Evolutionary conservation across 129 eudicot genomes (phyloP), one percentile per base, ranked within the genome.

Genomic region (Calendula officinalis): DNA sequence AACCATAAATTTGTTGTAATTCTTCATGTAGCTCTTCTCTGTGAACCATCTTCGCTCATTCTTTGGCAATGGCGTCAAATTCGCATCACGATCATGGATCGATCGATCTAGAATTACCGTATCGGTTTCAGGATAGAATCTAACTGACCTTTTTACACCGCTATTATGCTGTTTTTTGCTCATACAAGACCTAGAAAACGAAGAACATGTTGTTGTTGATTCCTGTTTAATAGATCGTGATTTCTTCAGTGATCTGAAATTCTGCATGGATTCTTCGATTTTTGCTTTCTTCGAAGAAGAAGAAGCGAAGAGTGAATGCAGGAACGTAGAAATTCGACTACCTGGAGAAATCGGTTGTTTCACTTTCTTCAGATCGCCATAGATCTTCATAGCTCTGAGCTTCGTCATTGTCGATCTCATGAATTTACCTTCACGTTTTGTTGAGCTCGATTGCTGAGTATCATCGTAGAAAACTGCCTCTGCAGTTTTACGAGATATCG

Each of bases 261-360:
- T 77, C 5, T 78, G 78, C 40, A 63, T 34, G 0, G 60, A 43
- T 5, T 78, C 82, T 14, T 70, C 62, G 5, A 76, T 34, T 56
- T 77, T 82, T 0, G 77, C 10, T 36, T 77, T 82, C 70, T 75
- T 85, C 32, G 74, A 12, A 54, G 67, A 71, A 30, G 95, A 79
- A 46, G 73, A 81, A 14, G 75, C 71, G 79, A 91, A 87, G 12
- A 91, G 70, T 9, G 95, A 87, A 51, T 76, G 78, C 13, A 87
- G 58, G 48, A 91, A 83, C 12, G 73, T 64, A 0, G 98, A 62
- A 10, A 91, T 84, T 47, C 87, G 75, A 4, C 80, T 76, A 0
- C 88, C 96, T 0, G 96, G 98, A 14, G 98, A 91, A 34, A 71
- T 77, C 8, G 98, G 98, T 41, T 91, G 94, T 39, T 87, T 90